These are phyloP conservation scores for Ascosphaera apis DNA, from an alignment of 2,329 filamentous ascomycete genomes.

Conservation along the genomic window DNA sequence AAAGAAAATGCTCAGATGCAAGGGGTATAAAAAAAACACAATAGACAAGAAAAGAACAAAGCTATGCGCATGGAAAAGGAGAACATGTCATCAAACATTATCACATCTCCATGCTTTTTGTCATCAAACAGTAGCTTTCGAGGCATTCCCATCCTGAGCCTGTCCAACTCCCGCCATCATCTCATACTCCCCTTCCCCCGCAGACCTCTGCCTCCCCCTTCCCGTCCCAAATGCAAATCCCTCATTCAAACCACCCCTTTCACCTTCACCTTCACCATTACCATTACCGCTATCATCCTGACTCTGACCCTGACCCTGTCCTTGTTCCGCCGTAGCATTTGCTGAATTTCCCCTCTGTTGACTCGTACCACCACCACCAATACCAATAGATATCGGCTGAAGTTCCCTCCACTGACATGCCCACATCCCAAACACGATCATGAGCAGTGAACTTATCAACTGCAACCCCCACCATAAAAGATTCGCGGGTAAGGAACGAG, in stretches of 20 bases:
- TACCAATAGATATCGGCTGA: constrained; percentile 65
- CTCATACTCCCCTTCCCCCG: too few relatives aligned
- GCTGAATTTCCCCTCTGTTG: constrained; percentile 22
- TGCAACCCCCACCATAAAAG: constrained; percentile 70
- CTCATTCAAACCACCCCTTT: constrained; percentile 36
- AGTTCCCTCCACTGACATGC: constrained; percentile 79
- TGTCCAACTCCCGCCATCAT: too few relatives aligned
- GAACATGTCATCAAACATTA: constrained; percentile 29
- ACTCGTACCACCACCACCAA: constrained; percentile 30
- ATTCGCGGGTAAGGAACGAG: constrained; percentile 50
- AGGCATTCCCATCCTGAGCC: too few relatives aligned
- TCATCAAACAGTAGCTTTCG: too few relatives aligned
- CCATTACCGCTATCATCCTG: too few relatives aligned
- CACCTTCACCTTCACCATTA: constrained; percentile 26
- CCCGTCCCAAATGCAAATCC: too few relatives aligned
- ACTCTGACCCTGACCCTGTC: constrained; percentile 7
- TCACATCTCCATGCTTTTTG: too few relatives aligned
- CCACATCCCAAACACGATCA: constrained; percentile 61
- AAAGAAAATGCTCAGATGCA: background rate
- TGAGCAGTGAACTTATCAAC: constrained; percentile 34
- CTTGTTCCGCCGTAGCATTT: constrained; percentile 18
- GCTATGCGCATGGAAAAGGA: too few relatives aligned
- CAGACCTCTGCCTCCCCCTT: too few relatives aligned
- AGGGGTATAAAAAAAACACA: constrained; percentile 1
- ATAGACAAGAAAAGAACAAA: background rate